A percentile compares a stretch with the other conserved stretches of the same genome.
These are phyloP conservation scores for Hypoxylon sp. DNA, from an alignment of 2,329 filamentous ascomycete genomes.

Conservation along the genomic window DNA sequence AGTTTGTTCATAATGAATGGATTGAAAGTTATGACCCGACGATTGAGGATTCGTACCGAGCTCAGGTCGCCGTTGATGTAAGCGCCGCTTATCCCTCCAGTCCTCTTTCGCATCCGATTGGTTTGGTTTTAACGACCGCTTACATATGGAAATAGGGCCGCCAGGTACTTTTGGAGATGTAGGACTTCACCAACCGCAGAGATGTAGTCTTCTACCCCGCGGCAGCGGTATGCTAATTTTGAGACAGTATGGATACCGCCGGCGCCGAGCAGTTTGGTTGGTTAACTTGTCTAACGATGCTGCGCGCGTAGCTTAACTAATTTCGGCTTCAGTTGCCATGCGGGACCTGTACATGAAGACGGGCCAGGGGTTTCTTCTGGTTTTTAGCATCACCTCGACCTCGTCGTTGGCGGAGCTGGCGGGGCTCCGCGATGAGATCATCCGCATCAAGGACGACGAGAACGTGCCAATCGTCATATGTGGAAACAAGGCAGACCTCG, in stretches of 20 bases:
- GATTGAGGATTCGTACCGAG: slow-evolving; percentile 82
- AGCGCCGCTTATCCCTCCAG: slow-evolving; percentile 55
- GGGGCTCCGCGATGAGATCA: slow-evolving; percentile 87
- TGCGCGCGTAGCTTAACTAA: slow-evolving; percentile 41
- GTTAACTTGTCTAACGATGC: slow-evolving; percentile 51
- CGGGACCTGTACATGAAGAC: slow-evolving; percentile 93
- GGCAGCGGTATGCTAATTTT: slow-evolving; percentile 45
- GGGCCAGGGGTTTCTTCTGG: slow-evolving; percentile 89
- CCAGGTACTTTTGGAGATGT: slow-evolving; percentile 92
- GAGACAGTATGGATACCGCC: slow-evolving; percentile 80
- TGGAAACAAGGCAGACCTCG: slow-evolving; percentile 90
- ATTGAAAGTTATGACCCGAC: slow-evolving; percentile 88
- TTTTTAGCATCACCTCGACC: slow-evolving; percentile 89
- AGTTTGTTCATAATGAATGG: slow-evolving; percentile 95
- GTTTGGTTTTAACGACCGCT: slow-evolving; percentile 47
- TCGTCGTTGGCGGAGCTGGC: slow-evolving; percentile 86
- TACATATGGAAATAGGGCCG: slow-evolving; percentile 70
- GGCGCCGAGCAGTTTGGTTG: slow-evolving; percentile 93
- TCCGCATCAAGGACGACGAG: slow-evolving; percentile 90
- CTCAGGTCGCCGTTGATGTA: slow-evolving; percentile 85
- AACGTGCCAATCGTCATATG: slow-evolving; percentile 89
- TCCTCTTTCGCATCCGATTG: slow-evolving; percentile 27
- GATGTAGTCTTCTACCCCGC: slow-evolving; percentile 41
- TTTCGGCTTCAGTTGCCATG: slow-evolving; percentile 64
- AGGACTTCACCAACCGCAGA: slow-evolving; percentile 53